Evolutionary conservation across 345 rosid genomes (phyloP), one percentile per base, ranked within the genome.

Genomic region (Ailanthus altissimus): DNA sequence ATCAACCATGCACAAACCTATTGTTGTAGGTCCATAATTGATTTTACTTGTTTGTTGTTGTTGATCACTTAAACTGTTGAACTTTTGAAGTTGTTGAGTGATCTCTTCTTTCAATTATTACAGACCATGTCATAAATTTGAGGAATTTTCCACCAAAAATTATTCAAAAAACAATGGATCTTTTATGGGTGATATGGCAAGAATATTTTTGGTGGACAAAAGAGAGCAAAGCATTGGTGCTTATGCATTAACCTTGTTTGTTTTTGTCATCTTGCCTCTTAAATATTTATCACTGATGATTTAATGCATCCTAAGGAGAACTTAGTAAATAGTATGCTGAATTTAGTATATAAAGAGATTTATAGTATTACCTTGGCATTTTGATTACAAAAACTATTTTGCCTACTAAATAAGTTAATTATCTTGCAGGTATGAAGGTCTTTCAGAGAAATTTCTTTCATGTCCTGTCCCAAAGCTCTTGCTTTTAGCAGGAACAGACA

Each of bases 361-460:
- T 72, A 21, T 38, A 69, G 26, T 69, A 50, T 25, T 45, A 23
- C 42, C 18, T 42, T n/a, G n/a, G 18, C 10, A 40, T 26, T 56
- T 43, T 21, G 50, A 11, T 57, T 54, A 32, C 45, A 10, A 21
- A 40, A 60, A 61, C 59, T 47, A 53, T 71, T 75, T 65, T 45
- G 69, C 50, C 8, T 47, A 70, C 66, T 74, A 11, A 74, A 18
- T 60, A 20, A 56, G 69, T 72, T 66, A 47, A 53, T 69, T 76
- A 26, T 80, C 74, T 82, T 82, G 85, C 86, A 95, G 99, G 98
- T 95, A 95, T 67, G 99, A 92, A 25, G 97, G 98, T 76, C 97
- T 95, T 60, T 92, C 98, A 43, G 99, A 95, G 61, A 93, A 86
- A 70, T 93, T 95, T 84, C 79, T 95, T 72, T 92, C 94, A 16